A percentile compares a stretch with the other conserved stretches of the same genome.
These are phyloP conservation scores for Penicillium oxalicum DNA, from an alignment of 2,329 filamentous ascomycete genomes.

Conservation along the genomic window DNA sequence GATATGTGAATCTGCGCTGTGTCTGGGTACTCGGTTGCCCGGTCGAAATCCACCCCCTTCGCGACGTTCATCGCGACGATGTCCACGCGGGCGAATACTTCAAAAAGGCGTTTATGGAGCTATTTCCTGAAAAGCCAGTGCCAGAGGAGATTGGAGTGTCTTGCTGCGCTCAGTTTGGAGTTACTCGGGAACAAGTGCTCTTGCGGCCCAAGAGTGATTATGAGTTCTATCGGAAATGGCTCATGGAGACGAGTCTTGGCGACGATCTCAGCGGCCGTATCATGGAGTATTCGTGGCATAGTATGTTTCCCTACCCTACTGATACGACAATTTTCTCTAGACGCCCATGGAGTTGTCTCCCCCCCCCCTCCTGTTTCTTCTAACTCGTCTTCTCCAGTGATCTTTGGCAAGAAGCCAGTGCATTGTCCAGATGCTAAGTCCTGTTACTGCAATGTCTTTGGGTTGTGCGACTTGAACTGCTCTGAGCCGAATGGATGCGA, in stretches of 20 bases:
- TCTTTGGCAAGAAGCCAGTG: slow-evolving; percentile 53
- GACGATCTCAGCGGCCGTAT: slow-evolving; percentile 50
- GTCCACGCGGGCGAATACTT: slow-evolving; percentile 48
- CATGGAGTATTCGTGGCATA: slow-evolving; percentile 57
- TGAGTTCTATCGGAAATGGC: slow-evolving; percentile 44
- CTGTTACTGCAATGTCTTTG: slow-evolving; percentile 64
- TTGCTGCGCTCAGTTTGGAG: slow-evolving; percentile 53
- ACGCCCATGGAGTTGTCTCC: neutral
- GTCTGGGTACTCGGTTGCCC: slow-evolving; percentile 50
- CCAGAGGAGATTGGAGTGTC: slow-evolving; percentile 45
- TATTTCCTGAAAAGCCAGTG: slow-evolving; percentile 40
- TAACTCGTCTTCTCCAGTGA: slow-evolving; percentile 37
- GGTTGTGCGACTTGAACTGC: slow-evolving; percentile 49
- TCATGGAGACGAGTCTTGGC: slow-evolving; percentile 41
- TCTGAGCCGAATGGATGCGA: slow-evolving; percentile 44
- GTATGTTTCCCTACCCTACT: slow-evolving; percentile 29
- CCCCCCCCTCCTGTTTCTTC: neutral
- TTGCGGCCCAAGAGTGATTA: slow-evolving; percentile 46
- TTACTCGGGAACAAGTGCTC: slow-evolving; percentile 43
- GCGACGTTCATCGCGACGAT: slow-evolving; percentile 37
- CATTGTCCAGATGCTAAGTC: slow-evolving; percentile 56
- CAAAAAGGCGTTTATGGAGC: slow-evolving; percentile 43
- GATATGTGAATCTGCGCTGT: slow-evolving; percentile 52
- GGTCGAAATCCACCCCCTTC: slow-evolving; percentile 44
- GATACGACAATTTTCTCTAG: no score